Conservation (phyloP, 2,329 filamentous ascomycete species). For the Trichothecium roseum region DNA sequence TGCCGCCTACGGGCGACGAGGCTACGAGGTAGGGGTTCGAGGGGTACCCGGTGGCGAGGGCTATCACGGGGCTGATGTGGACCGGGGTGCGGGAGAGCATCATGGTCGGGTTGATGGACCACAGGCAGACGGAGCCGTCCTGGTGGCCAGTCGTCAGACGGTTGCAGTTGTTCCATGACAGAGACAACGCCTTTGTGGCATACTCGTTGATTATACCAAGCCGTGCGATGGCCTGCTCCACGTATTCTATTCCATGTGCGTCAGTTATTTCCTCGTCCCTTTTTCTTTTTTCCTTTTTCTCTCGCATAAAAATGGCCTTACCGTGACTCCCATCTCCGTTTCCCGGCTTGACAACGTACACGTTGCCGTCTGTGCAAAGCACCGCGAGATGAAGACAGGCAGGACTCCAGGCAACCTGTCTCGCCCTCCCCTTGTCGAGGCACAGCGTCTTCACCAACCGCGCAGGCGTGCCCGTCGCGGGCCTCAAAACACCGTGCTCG, state of each 20-base stretch:
- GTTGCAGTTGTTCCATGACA: conserved; percentile 46
- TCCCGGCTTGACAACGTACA: conserved; percentile 35
- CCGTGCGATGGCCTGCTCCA: conserved; percentile 31
- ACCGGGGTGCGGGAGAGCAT: conserved; percentile 40
- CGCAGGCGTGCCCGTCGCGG: conserved; percentile 21
- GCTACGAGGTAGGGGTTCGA: conserved; percentile 45
- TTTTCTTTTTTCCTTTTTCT: neutral
- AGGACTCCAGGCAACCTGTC: conserved; percentile 44
- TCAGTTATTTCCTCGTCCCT: conserved; percentile 11
- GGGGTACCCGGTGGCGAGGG: conserved; percentile 45
- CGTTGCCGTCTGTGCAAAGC: conserved; percentile 38
- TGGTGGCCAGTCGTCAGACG: conserved; percentile 44
- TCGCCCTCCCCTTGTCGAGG: conserved; percentile 39
- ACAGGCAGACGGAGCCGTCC: conserved; percentile 45
- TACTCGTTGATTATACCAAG: conserved; percentile 36
- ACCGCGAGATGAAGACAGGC: conserved; percentile 35
- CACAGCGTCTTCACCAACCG: conserved; percentile 33
- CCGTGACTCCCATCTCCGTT: conserved; percentile 26
- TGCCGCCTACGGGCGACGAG: conserved; percentile 43
- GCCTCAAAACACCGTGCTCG: conserved; percentile 19
- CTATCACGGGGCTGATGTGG: conserved; percentile 43
- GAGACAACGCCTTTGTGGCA: conserved; percentile 33
- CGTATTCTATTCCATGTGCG: conserved; percentile 27
- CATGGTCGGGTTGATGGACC: conserved; percentile 40
- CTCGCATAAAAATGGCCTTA: conserved; percentile 15